These are phyloP conservation scores for Uromyces viciae-fabae DNA, from an alignment of 1,284 basidiomycete species.

Conservation along the genomic window DNA sequence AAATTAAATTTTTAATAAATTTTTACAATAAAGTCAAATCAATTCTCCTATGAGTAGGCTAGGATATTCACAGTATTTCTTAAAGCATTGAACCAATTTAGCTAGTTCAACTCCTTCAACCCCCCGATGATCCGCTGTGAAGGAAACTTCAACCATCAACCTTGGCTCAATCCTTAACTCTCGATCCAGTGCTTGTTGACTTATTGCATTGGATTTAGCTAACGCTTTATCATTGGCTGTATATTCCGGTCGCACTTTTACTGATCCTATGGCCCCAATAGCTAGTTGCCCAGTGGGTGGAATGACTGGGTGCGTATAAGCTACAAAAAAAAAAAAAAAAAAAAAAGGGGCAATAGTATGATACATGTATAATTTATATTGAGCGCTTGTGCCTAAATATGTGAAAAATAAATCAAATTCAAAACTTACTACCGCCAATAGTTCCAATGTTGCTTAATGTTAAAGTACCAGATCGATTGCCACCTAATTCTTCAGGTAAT, in stretches of 20 bases:
- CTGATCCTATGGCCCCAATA: constrained; percentile 80
- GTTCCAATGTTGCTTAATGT: constrained; percentile 84
- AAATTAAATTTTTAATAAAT: constrained; percentile 57
- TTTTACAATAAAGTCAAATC: too few species aligned
- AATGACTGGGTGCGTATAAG: constrained; percentile 68
- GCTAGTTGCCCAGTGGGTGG: constrained; percentile 84
- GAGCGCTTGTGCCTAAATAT: neutral
- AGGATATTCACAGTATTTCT: constrained; percentile 74
- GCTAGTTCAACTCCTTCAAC: constrained; percentile 90
- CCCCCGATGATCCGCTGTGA: constrained; percentile 85
- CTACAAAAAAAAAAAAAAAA: constrained; percentile 16
- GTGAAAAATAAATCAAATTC: constrained; percentile 54
- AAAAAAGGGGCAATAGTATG: neutral
- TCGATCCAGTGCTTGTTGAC: constrained; percentile 49
- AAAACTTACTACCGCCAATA: constrained; percentile 67
- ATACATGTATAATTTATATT: neutral
- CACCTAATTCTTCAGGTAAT: constrained; percentile 63
- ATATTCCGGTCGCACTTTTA: constrained; percentile 54
- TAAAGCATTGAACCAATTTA: constrained; percentile 84
- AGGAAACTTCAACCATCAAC: constrained; percentile 71
- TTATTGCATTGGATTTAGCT: neutral
- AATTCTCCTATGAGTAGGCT: constrained; percentile 63
- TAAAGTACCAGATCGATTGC: constrained; percentile 71
- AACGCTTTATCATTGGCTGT: neutral
- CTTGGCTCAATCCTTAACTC: constrained; percentile 62